Conservation (phyloP, 2,329 filamentous ascomycete species). For the Hypoxylon sp. region DNA sequence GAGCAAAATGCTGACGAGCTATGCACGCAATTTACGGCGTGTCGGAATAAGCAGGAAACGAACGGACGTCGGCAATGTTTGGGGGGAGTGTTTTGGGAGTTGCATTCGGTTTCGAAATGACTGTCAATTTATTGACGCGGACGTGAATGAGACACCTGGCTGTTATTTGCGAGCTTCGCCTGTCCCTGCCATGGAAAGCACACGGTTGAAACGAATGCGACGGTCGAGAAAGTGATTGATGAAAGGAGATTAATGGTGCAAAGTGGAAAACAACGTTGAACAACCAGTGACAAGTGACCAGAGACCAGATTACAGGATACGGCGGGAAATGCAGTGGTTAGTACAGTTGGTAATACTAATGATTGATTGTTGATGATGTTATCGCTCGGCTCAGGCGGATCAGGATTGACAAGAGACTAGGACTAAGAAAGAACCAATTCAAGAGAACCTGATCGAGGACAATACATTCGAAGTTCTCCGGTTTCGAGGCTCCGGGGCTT, state of each 20-base stretch:
- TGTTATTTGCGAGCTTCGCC: conserved; percentile 33
- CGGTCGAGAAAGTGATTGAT: conserved; percentile 10
- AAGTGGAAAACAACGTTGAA: conserved; percentile 11
- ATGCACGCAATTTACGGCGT: conserved; percentile 27
- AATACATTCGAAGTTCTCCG: background rate
- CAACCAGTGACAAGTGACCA: conserved; percentile 21
- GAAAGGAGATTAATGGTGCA: conserved; percentile 11
- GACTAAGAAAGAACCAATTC: conserved; percentile 8
- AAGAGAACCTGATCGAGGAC: background rate
- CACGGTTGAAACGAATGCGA: conserved; percentile 36
- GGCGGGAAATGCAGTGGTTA: conserved; percentile 1
- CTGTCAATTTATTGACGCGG: conserved; percentile 29
- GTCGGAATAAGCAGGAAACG: conserved; percentile 29
- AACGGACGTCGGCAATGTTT: conserved; percentile 31
- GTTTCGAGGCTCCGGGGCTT: conserved; percentile 1
- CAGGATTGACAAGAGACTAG: conserved; percentile 19
- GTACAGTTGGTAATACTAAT: conserved; percentile 6
- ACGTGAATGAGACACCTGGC: conserved; percentile 26
- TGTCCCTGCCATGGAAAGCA: conserved; percentile 33
- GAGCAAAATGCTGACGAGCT: conserved; percentile 17
- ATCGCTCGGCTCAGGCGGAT: conserved; percentile 30
- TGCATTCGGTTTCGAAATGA: conserved; percentile 24
- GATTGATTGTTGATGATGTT: conserved; percentile 7
- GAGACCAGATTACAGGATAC: conserved; percentile 3
- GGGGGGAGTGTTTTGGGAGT: conserved; percentile 13